These are phyloP conservation scores for Argentina anserina DNA, from an alignment of 306 rosid genomes.

Conservation along the genomic window DNA sequence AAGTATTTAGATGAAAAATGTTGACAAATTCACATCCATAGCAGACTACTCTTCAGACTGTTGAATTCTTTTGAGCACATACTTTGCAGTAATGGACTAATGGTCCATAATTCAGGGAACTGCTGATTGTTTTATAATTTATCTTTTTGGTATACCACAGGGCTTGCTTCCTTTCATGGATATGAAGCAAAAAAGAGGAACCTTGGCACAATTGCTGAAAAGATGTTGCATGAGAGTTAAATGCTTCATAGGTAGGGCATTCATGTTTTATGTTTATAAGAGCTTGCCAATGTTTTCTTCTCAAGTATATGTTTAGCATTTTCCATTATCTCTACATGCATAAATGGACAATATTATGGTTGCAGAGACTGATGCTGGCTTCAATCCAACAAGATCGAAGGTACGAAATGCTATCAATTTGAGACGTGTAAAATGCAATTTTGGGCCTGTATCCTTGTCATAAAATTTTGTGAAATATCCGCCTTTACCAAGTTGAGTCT, in stretches of 20 bases:
- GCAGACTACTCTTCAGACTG: neutral
- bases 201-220: constrained; percentile 34
- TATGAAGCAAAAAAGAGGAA: constrained; percentile 39
- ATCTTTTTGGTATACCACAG: constrained; percentile 29
- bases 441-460: neutral
- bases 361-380: constrained; percentile 70
- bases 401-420: constrained; percentile 24
- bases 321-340: neutral
- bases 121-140: neutral
- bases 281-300: neutral
- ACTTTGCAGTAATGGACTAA: neutral
- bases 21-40: neutral
- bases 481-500: neutral
- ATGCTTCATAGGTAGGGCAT: constrained; percentile 57
- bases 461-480: neutral
- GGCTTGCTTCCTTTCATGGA: constrained; percentile 61
- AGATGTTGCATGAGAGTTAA: constrained; percentile 55
- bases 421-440: neutral
- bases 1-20: neutral
- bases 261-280: neutral
- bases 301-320: neutral
- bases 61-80: neutral
- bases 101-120: neutral
- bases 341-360: constrained; percentile 11
- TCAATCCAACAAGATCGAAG: constrained; percentile 60